Percentiles rank a stretch among this genome's conserved stretches.
Conservation (phyloP, 2,329 filamentous ascomycete species). For the Trichoderma atrobrunneum region DNA sequence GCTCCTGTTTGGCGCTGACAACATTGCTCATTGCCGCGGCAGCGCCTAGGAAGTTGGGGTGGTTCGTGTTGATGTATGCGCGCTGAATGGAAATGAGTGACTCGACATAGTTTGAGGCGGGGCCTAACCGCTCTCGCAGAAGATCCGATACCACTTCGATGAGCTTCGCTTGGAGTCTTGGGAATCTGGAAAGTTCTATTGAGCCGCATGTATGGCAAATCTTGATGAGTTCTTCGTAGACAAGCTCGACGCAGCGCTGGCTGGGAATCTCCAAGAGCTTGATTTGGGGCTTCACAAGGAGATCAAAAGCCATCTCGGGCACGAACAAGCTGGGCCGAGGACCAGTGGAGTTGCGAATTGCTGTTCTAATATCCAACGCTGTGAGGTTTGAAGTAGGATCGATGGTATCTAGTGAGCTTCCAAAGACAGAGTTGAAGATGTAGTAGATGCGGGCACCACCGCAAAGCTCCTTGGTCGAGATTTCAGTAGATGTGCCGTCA, state of each 20-base stretch:
- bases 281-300: slow-evolving; percentile 97
- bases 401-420: slow-evolving; percentile 91
- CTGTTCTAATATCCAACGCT: slow-evolving; percentile 90
- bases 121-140: slow-evolving; percentile 85
- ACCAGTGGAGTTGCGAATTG: slow-evolving; percentile 96
- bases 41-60: slow-evolving; percentile 96
- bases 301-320: slow-evolving; percentile 94
- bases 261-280: slow-evolving; percentile 93
- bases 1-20: slow-evolving; percentile 90
- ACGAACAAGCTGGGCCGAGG: slow-evolving; percentile 95
- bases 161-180: slow-evolving; percentile 89
- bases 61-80: slow-evolving; percentile 99
- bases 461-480: slow-evolving; percentile 96
- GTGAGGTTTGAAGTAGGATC: slow-evolving; percentile 95
- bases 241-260: slow-evolving; percentile 94
- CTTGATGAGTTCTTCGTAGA: slow-evolving; percentile 98
- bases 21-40: slow-evolving; percentile 97
- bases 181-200: slow-evolving; percentile 87
- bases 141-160: slow-evolving; percentile 98
- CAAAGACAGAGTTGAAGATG: slow-evolving; percentile 98
- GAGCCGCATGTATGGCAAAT: slow-evolving; percentile 98
- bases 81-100: slow-evolving; percentile 96
- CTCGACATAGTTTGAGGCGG: slow-evolving; percentile 86
- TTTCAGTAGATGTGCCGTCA: slow-evolving; percentile 96
- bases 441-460: slow-evolving; percentile 96